phyloP scores from a whole-genome alignment of 2,329 filamentous ascomycete species.

The Botrytis sinoallii region DNA sequence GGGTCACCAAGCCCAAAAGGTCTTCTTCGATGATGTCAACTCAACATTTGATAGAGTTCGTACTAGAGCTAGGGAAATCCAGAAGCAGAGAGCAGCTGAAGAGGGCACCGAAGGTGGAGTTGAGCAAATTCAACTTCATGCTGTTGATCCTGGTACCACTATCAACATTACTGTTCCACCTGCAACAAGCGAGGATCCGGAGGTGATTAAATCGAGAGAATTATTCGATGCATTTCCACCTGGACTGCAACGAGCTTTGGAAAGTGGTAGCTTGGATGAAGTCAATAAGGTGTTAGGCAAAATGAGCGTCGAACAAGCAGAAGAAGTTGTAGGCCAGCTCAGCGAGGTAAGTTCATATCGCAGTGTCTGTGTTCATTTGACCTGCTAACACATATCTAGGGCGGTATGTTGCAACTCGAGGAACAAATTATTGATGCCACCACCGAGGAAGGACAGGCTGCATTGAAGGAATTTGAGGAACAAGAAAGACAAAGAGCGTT shows the following conservation, averaged over 20 bases:
- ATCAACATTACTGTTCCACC: constrained; percentile 85
- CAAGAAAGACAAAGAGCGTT: constrained; percentile 41
- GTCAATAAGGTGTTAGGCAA: constrained; percentile 84
- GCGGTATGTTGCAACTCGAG: constrained; percentile 85
- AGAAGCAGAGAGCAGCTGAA: constrained; percentile 50
- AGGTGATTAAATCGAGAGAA: constrained; percentile 60
- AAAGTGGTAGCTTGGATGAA: constrained; percentile 84
- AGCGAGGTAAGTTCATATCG: constrained; percentile 55
- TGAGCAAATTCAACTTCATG: constrained; percentile 96
- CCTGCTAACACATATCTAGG: constrained; percentile 42
- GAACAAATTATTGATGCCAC: constrained; percentile 94
- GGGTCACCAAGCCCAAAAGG: constrained; percentile 82
- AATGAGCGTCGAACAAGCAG: constrained; percentile 85
- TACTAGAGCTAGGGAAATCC: constrained; percentile 55
- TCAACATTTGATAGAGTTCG: constrained; percentile 82
- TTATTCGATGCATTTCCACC: constrained; percentile 83
- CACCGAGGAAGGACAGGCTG: constrained; percentile 77
- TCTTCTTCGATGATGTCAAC: constrained; percentile 92
- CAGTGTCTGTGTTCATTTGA: background rate
- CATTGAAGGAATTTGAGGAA: constrained; percentile 71
- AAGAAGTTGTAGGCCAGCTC: constrained; percentile 77
- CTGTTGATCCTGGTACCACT: constrained; percentile 86
- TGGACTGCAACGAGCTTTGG: constrained; percentile 76
- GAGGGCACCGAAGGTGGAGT: constrained; percentile 61
- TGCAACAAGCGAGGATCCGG: constrained; percentile 62